These are phyloP conservation scores for Psidium guajava DNA, from an alignment of 345 rosid genomes.

Conservation along the genomic window DNA sequence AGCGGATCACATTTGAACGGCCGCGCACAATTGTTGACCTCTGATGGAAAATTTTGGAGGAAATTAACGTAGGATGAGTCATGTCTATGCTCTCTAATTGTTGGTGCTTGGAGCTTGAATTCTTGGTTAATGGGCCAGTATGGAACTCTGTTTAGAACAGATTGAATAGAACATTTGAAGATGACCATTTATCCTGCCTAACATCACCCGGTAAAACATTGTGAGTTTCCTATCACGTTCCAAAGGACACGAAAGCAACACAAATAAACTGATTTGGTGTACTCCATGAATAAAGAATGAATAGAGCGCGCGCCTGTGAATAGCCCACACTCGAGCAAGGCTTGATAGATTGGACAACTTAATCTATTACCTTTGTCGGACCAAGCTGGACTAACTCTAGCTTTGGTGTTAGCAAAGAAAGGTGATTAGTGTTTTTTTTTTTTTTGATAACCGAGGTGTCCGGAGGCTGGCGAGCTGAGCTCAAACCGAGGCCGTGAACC, in stretches of 20 bases:
- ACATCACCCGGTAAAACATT: background rate
- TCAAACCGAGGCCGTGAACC: no score
- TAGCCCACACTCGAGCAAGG: accelerated
- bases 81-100: background rate
- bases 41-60: background rate
- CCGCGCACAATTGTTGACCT: background rate
- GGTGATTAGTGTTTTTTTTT: no score
- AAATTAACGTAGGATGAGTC: background rate
- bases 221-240: background rate
- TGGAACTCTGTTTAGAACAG: background rate
- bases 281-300: background rate
- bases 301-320: background rate
- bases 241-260: accelerated
- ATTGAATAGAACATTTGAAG: no score
- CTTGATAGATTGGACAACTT: background rate
- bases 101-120: background rate
- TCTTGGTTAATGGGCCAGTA: background rate
- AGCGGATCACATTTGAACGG: no score
- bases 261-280: background rate
- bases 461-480: no score
- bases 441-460: no score
- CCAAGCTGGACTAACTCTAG: background rate
- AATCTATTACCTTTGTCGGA: accelerated
- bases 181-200: no score
- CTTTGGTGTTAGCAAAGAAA: no score